Evolutionary conservation across 257 asterid genomes (phyloP).

Genomic region (Ligustrum vulgare): DNA sequence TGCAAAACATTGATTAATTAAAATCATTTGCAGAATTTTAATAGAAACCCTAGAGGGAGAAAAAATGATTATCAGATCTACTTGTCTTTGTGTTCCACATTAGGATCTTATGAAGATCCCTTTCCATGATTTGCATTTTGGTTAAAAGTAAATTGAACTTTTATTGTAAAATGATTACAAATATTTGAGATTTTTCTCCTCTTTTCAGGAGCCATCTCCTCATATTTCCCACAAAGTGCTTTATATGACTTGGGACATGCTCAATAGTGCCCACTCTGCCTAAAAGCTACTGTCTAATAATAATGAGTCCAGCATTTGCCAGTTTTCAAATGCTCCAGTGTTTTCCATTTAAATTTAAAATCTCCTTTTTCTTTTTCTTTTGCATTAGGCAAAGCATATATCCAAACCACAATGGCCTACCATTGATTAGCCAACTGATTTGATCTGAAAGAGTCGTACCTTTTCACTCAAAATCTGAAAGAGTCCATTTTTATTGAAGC

Average conservation of each 20-base stretch:
- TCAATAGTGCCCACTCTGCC: conserved; percentile 63
- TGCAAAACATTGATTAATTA: neutral
- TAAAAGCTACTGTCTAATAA: conserved; percentile 36
- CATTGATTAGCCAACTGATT: conserved; percentile 18
- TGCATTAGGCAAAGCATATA: conserved; percentile 44
- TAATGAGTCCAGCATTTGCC: conserved; percentile 91
- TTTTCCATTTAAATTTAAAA: conserved; percentile 17
- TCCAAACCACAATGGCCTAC: conserved; percentile 35
- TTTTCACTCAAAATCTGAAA: no score
- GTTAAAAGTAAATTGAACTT: conserved; percentile 60
- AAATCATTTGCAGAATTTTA: neutral
- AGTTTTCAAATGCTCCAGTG: conserved; percentile 44
- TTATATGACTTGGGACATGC: conserved; percentile 32
- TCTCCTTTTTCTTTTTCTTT: conserved; percentile 30
- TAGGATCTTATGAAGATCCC: conserved; percentile 51
- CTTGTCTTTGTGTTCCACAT: conserved; percentile 27
- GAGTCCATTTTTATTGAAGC: no score
- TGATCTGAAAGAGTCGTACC: neutral
- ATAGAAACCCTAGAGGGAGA: conserved; percentile 15
- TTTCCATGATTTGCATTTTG: conserved; percentile 57
- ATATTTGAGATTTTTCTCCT: conserved; percentile 19
- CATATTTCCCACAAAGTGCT: conserved; percentile 39
- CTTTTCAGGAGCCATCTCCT: neutral
- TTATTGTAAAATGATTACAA: conserved; percentile 63
- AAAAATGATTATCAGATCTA: conserved; percentile 27